Evolutionary conservation across 208 protist genomes (phyloP).

Genomic region (Leishmania arabica): DNA sequence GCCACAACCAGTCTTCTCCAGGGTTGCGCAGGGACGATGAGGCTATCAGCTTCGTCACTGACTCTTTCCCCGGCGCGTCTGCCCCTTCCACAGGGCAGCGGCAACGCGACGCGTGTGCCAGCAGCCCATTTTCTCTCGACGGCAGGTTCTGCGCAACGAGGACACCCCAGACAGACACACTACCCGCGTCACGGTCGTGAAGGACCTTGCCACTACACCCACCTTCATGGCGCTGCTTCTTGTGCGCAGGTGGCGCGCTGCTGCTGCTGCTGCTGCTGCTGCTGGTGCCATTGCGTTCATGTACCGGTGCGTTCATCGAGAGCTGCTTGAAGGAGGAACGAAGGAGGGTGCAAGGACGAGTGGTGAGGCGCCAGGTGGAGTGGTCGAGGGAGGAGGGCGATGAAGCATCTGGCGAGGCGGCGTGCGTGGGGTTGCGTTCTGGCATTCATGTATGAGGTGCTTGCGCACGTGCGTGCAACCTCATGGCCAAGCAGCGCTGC

Average conservation of each 20-base stretch:
- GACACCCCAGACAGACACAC: slow-evolving; percentile 34
- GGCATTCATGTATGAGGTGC: too few relatives aligned
- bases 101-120: slow-evolving; percentile 12
- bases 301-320: neutral
- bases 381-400: neutral
- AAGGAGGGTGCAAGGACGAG: neutral
- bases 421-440: too few relatives aligned
- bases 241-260: neutral
- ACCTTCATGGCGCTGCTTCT: neutral
- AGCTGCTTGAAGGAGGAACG: neutral
- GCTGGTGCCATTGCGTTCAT: neutral
- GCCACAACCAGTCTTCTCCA: slow-evolving; percentile 10
- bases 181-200: neutral
- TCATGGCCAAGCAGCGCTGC: neutral
- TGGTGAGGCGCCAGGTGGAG: neutral
- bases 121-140: slow-evolving; percentile 30
- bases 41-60: too few relatives aligned
- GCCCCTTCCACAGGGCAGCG: neutral
- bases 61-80: neutral
- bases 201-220: neutral
- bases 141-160: slow-evolving; percentile 22
- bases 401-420: neutral
- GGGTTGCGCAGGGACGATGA: neutral
- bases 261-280: neutral
- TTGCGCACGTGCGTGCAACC: neutral